A percentile compares a stretch with the other conserved stretches of the same genome.
These are phyloP conservation scores for Artomyces pyxidatus DNA, from an alignment of 768 basidiomycete genomes.

Conservation along the genomic window DNA sequence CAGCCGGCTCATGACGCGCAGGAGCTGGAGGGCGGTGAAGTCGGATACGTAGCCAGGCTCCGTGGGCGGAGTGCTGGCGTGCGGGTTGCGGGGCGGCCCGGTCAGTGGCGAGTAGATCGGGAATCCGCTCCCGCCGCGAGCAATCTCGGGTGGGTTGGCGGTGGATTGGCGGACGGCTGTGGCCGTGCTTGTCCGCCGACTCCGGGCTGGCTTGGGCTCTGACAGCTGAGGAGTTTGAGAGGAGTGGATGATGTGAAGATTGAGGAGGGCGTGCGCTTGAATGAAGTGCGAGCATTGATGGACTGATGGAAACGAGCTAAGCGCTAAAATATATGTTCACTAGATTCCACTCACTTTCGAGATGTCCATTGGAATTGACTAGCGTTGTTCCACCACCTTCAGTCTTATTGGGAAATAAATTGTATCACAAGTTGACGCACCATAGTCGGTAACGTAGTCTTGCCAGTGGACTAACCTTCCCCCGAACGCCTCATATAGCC, in stretches of 20 bases:
- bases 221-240: slow-evolving; percentile 42
- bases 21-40: slow-evolving; percentile 71
- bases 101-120: slow-evolving; percentile 30
- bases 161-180: slow-evolving; percentile 16
- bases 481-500: slow-evolving; percentile 71
- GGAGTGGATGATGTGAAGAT: slow-evolving; percentile 82
- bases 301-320: slow-evolving; percentile 36
- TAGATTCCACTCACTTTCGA: slow-evolving; percentile 46
- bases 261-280: slow-evolving; percentile 76
- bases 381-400: neutral
- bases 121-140: slow-evolving; percentile 24
- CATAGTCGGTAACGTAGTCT: slow-evolving; percentile 70
- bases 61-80: slow-evolving; percentile 14
- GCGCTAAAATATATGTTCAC: neutral
- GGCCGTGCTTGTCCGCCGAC: slow-evolving; percentile 20
- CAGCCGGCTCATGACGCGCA: slow-evolving; percentile 76
- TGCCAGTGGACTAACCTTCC: slow-evolving; percentile 81
- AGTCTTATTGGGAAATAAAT: neutral
- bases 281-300: slow-evolving; percentile 77
- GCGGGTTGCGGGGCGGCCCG: slow-evolving; percentile 19
- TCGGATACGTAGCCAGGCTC: slow-evolving; percentile 49
- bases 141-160: slow-evolving; percentile 16
- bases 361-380: slow-evolving; percentile 70
- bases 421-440: slow-evolving; percentile 30
- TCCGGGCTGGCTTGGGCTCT: slow-evolving; percentile 15